These are phyloP conservation scores for Pyrenochaeta sp. DNA, from an alignment of 2,329 filamentous ascomycete species.

Conservation along the genomic window DNA sequence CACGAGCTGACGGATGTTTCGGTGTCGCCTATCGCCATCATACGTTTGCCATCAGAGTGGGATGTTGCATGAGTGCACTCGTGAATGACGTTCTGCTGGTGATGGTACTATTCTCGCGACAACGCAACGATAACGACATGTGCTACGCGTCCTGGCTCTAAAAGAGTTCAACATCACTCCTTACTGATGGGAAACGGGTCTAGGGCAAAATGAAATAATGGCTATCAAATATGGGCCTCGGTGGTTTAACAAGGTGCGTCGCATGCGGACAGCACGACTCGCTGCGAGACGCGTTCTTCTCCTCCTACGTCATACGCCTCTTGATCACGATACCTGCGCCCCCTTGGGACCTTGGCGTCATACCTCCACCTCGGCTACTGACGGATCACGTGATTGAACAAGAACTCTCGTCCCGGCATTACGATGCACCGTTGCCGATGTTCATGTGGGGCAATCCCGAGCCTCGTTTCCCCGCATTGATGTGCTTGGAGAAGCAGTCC, in stretches of 20 bases:
- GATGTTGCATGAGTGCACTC: background rate
- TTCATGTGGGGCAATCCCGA: constrained; percentile 23
- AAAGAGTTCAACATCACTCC: background rate
- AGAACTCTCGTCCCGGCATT: constrained; percentile 3
- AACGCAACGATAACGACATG: background rate
- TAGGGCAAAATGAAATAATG: too few relatives aligned
- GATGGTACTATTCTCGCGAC: background rate
- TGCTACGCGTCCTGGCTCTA: background rate
- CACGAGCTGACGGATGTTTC: constrained; percentile 28
- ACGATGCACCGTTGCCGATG: constrained; percentile 16
- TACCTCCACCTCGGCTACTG: background rate
- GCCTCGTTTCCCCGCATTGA: constrained; percentile 25
- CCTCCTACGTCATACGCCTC: background rate
- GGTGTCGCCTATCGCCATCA: constrained; percentile 24
- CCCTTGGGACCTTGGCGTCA: too few relatives aligned
- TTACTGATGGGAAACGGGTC: background rate
- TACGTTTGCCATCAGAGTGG: constrained; percentile 16
- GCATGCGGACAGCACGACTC: background rate
- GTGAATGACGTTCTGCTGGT: background rate
- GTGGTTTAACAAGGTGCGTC: background rate
- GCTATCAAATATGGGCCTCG: background rate
- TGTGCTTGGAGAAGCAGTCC: constrained; percentile 16
- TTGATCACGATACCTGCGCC: too few relatives aligned
- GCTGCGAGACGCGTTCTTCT: background rate
- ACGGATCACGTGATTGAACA: constrained; percentile 11